Base-by-base conservation (phyloP, 176 grass and related monocot species). In the Phragmites australis region DNA sequence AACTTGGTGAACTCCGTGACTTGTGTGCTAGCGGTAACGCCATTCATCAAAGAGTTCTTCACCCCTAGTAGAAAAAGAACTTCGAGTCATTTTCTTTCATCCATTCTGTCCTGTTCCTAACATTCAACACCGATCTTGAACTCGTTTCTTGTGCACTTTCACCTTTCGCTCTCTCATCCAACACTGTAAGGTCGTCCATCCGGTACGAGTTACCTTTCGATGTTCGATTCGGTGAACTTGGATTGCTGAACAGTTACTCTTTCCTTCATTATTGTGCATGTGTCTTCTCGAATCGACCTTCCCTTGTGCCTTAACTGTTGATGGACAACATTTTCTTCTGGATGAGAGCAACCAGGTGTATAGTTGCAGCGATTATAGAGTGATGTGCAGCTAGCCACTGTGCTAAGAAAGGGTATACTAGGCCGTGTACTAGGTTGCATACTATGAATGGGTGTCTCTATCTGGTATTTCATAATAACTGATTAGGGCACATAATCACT, bases 291-390 rank as follows among this genome's bases (percentile, higher is more conserved):
- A 40, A 55, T 48, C 21, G 48, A 7, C 57, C 66, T 83, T 14
- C 27, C 11, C 47, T 57, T 22, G 57, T 44, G 7, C 66, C 50
- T 34, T 22, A 41, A 31, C 71, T 7, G 45, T 3, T 4, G 14
- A 32, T 26, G 63, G 72, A 27, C 72, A 26, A 1, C 21, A 34
- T 87, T 87, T 87, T 74, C 48, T 69, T 46, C 62, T 22, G 0
- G 26, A 48, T 60, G 75, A 85, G 12, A 64, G 46, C 66, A 72
- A 72, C 23, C 0, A n/a, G 62, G 6, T 23, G 11, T 9, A 13
- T n/a, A 49, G 31, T 21, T 34, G 29, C 18, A 34, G 47, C 18
- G 18, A 9, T 32, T 30, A 3, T 23, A 31, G 8, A 23, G 30
- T 37, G 70, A 75, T 42, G 51, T 41, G 32, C 14, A 40, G 71